Percentiles rank a stretch among this genome's conserved stretches.
Conservation (phyloP, 148 eudicot genomes). For the Camellia sinensis region DNA sequence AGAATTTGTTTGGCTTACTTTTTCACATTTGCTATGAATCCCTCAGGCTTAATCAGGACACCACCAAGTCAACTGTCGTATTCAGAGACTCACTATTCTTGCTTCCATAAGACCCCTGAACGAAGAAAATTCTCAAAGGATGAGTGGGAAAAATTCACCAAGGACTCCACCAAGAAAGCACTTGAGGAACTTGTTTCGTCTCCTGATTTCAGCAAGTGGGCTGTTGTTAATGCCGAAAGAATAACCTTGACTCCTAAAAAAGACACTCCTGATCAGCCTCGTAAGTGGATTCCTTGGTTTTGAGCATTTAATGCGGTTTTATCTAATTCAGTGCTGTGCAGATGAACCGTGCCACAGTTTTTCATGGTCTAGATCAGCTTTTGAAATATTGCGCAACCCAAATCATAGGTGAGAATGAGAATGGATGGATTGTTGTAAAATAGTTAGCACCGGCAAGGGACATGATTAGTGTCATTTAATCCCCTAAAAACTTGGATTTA, state of each 20-base stretch:
- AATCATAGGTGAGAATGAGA: neutral
- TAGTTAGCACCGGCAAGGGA: neutral
- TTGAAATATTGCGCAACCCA: neutral
- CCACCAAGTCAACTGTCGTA: conserved; percentile 33
- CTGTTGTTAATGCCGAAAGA: conserved; percentile 81
- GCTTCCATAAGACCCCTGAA: conserved; percentile 65
- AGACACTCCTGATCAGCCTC: conserved; percentile 29
- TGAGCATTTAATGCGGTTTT: conserved; percentile 14
- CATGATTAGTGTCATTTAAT: neutral
- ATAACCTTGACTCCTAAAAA: conserved; percentile 61
- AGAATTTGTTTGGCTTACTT: neutral
- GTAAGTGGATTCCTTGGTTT: conserved; percentile 56
- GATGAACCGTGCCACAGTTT: too few relatives aligned
- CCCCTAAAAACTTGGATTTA: too few relatives aligned
- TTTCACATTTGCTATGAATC: conserved; percentile 11
- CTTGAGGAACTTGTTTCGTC: conserved; percentile 79
- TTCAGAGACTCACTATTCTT: conserved; percentile 60
- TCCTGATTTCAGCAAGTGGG: conserved; percentile 92
- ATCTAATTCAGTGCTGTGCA: neutral
- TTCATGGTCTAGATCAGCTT: neutral
- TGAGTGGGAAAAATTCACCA: conserved; percentile 73
- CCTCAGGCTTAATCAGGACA: conserved; percentile 39
- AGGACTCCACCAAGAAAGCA: conserved; percentile 74
- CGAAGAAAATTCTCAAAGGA: conserved; percentile 54
- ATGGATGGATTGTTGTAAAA: conserved; percentile 1